Conservation (phyloP, 306 rosid genomes). For the Castanospermum australe region DNA sequence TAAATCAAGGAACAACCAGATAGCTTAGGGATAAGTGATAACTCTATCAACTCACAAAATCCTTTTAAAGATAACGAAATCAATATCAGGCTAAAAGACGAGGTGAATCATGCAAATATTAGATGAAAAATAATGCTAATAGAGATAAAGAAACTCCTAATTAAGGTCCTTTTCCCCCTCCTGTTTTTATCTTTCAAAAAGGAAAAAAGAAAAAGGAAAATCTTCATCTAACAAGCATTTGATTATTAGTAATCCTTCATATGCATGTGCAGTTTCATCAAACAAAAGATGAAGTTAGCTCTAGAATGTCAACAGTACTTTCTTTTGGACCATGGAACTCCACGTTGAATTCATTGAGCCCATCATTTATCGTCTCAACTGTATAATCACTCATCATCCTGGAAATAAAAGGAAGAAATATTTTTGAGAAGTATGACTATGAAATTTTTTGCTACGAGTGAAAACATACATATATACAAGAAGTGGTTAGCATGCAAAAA, state of each 20-base stretch:
- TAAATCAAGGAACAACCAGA: conserved; percentile 21
- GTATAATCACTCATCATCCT: conserved; percentile 99
- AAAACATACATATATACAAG: neutral
- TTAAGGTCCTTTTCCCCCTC: neutral
- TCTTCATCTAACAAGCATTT: neutral
- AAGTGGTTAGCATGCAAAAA: neutral
- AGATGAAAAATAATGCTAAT: neutral
- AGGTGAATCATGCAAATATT: conserved; percentile 2
- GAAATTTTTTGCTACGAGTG: neutral
- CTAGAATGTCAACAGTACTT: conserved; percentile 52
- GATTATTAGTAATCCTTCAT: conserved; percentile 2
- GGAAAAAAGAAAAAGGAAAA: neutral
- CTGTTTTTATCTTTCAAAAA: neutral
- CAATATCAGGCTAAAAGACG: neutral
- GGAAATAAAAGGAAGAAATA: conserved; percentile 31
- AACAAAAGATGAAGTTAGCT: conserved; percentile 18
- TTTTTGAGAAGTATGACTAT: conserved; percentile 20
- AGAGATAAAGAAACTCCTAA: neutral
- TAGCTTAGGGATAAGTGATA: neutral
- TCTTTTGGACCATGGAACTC: conserved; percentile 99
- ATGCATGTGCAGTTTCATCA: conserved; percentile 13
- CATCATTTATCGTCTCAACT: conserved; percentile 96
- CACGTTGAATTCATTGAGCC: conserved; percentile 91
- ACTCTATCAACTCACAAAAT: neutral
- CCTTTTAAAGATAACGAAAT: conserved; percentile 12